Conservation (phyloP, 495 filamentous ascomycete species). For the Monascus purpureus region DNA sequence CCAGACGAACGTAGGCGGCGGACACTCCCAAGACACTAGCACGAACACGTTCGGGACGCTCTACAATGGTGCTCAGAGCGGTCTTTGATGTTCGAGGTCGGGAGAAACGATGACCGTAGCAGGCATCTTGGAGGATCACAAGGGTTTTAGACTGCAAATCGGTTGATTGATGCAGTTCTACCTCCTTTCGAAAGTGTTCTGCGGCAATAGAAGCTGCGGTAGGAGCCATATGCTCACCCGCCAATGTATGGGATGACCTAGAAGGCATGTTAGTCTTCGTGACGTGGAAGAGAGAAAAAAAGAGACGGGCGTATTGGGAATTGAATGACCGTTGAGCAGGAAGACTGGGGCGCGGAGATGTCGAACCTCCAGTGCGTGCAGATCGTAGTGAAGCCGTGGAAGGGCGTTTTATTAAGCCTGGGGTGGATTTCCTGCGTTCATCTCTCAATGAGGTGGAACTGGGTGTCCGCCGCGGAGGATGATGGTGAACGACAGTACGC, state of each 20-base stretch:
- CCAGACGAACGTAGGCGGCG: slow-evolving; percentile 77
- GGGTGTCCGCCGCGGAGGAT: slow-evolving; percentile 32
- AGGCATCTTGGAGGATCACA: slow-evolving; percentile 79
- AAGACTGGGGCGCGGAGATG: slow-evolving; percentile 21
- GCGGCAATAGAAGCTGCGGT: slow-evolving; percentile 58
- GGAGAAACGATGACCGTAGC: slow-evolving; percentile 84
- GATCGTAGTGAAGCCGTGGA: slow-evolving; percentile 32
- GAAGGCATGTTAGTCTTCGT: background rate
- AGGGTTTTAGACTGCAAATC: slow-evolving; percentile 48
- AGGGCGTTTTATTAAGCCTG: slow-evolving; percentile 30
- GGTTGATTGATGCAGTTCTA: slow-evolving; percentile 44
- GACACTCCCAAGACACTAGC: slow-evolving; percentile 70
- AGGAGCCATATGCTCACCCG: slow-evolving; percentile 18
- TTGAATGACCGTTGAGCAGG: slow-evolving; percentile 22
- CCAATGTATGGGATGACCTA: slow-evolving; percentile 11
- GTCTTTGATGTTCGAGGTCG: slow-evolving; percentile 58
- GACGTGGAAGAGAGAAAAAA: too few relatives aligned
- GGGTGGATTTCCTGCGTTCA: slow-evolving; percentile 28
- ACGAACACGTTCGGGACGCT: slow-evolving; percentile 82
- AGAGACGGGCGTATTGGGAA: too few relatives aligned
- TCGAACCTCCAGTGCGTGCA: slow-evolving; percentile 10
- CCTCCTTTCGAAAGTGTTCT: slow-evolving; percentile 54
- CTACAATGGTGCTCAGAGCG: slow-evolving; percentile 62
- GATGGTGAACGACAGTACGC: slow-evolving; percentile 11
- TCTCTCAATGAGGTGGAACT: slow-evolving; percentile 38